phyloP scores from a whole-genome alignment of 83 land plant genomes.

The Diphasiastrum complanatum region DNA sequence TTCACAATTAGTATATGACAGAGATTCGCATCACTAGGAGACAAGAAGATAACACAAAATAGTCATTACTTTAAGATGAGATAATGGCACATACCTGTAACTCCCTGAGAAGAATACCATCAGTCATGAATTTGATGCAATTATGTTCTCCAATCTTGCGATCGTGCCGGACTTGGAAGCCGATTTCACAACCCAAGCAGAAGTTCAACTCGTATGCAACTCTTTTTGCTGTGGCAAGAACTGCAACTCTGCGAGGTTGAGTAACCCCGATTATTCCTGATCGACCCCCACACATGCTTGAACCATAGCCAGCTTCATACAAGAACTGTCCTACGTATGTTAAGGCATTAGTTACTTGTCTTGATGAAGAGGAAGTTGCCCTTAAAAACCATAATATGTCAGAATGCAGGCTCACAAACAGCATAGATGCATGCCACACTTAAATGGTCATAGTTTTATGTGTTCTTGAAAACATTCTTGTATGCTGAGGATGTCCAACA shows the following conservation, averaged over 20 bases:
- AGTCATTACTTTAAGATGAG: no score
- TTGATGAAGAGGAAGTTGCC: not conserved
- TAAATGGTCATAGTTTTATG: no score
- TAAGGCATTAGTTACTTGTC: not conserved
- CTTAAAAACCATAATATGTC: not conserved
- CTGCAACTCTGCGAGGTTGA: conserved; percentile 97
- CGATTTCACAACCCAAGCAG: conserved; percentile 82
- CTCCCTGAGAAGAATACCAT: conserved; percentile 97
- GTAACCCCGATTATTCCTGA: conserved; percentile 86
- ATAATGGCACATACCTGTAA: conserved; percentile 49
- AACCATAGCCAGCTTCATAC: conserved; percentile 95
- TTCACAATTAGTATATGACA: no score
- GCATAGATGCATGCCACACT: no score
- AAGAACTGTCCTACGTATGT: conserved; percentile 61
- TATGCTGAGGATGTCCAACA: no score
- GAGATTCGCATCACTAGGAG: no score
- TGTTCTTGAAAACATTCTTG: no score
- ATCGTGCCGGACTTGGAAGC: conserved; percentile 98
- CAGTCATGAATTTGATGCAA: conserved; percentile 98
- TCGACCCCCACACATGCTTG: conserved; percentile 31
- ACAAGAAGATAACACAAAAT: no score
- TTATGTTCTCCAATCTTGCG: conserved; percentile 59
- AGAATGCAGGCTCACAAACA: no score
- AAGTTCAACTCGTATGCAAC: conserved; percentile 84
- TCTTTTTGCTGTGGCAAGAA: conserved; percentile 88